Evolutionary conservation across 495 filamentous ascomycete genomes (phyloP), one percentile per base, ranked within the genome.

Genomic region (Cladorrhinum samala): DNA sequence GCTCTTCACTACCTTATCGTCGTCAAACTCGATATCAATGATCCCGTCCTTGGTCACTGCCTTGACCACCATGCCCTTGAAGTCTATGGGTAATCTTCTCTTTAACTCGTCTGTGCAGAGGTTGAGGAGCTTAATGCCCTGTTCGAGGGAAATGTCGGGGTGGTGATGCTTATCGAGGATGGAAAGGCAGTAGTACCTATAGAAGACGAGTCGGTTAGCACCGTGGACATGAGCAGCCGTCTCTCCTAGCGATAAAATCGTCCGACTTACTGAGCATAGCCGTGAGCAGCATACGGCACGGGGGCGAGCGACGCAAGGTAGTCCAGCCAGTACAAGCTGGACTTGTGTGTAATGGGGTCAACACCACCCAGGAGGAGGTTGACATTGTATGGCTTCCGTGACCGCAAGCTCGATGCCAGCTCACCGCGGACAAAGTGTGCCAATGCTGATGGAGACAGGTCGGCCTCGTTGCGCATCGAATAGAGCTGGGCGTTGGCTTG

Each of bases 121-220:
- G 59, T 79, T 80, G 57, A 98, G 76, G 41, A 98, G 80, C 75
- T 95, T 89, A 67, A 94, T 76, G 42, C 93, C 93, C 71, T 91
- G 80, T 45, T 89, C 91, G 19, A 92, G 79, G 49, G 77, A 72
- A 69, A 97, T 96, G 66, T 96, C 83, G 33, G 93, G 92, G 57
- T 97, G 87, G 66, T 98, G 93, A 61, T 97, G 93, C 73, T 98
- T 98, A 74, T 98, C 93, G 17, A 98, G 82, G 55, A 95, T 91
- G 2, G 89, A 94, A 40, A 97, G 78, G 69, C 91, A 95, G 77
- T 95, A 95, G 73, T 95, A 95, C 75, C 65, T 72, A 36, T 36
- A 6, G 3, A n/a, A 18, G 16, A 39, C 40, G 6, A 30, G 50
- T 66, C 49, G n/a, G n/a, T n/a, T n/a, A n/a, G n/a, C n/a, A n/a